Conservation (phyloP, 768 basidiomycete species). For the Obba rivulosa region DNA sequence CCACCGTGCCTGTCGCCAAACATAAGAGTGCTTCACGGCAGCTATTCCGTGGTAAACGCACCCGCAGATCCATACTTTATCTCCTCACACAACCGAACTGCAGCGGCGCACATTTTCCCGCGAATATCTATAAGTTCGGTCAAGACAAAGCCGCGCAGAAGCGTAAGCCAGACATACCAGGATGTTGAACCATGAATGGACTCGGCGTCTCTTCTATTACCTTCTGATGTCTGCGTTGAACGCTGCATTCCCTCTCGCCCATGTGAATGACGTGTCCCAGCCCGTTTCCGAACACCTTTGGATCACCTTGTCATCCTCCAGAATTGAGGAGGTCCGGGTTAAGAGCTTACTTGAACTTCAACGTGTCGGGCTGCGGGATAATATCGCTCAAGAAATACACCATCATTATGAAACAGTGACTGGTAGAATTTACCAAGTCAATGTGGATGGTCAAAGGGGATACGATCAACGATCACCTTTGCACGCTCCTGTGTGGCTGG, state of each 20-base stretch:
- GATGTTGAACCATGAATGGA: slow-evolving; percentile 44
- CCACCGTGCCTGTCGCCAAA: slow-evolving; percentile 49
- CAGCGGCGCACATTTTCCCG: slow-evolving; percentile 46
- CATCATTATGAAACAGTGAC: slow-evolving; percentile 43
- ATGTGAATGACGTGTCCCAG: slow-evolving; percentile 52
- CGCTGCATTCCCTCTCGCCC: slow-evolving; percentile 66
- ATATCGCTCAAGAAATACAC: slow-evolving; percentile 58
- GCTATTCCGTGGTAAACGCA: slow-evolving; percentile 15
- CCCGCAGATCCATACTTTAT: slow-evolving; percentile 59
- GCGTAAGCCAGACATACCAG: slow-evolving; percentile 29
- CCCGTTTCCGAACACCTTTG: slow-evolving; percentile 64
- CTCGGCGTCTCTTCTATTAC: slow-evolving; percentile 67
- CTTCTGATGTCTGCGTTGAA: slow-evolving; percentile 69
- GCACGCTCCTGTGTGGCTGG: slow-evolving; percentile 34
- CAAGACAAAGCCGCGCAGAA: neutral
- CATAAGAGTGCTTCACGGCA: neutral
- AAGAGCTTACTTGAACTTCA: slow-evolving; percentile 48
- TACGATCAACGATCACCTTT: slow-evolving; percentile 41
- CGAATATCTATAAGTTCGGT: slow-evolving; percentile 33
- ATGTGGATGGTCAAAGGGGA: too few relatives aligned
- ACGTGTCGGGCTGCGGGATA: slow-evolving; percentile 53
- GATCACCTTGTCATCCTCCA: neutral
- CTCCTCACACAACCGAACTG: slow-evolving; percentile 39
- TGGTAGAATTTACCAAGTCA: slow-evolving; percentile 12
- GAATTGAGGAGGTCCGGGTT: neutral